phyloP scores from a whole-genome alignment of 2,329 filamentous ascomycete species.

The Pyricularia sp. region DNA sequence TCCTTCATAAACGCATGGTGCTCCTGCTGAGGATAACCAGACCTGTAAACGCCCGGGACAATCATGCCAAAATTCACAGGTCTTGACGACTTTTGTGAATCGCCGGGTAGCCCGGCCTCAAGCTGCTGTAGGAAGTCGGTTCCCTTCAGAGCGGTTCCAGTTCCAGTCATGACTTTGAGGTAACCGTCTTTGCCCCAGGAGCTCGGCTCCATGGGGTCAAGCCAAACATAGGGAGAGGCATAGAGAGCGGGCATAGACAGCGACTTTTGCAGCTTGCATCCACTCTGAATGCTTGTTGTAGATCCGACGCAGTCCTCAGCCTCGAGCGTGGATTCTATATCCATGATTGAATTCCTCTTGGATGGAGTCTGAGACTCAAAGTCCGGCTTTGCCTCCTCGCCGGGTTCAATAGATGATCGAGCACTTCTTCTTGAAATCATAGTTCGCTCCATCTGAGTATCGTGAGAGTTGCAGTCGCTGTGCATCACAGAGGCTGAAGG shows the following conservation, averaged over 20 bases:
- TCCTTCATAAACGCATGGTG: slow-evolving; percentile 62
- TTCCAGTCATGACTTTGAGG: neutral
- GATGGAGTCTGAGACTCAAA: neutral
- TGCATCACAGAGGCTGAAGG: neutral
- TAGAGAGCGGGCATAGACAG: neutral
- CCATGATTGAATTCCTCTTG: slow-evolving; percentile 3
- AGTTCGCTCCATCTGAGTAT: slow-evolving; percentile 5
- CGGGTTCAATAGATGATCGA: slow-evolving; percentile 11
- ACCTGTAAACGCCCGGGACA: slow-evolving; percentile 66
- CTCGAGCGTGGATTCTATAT: neutral
- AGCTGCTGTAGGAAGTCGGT: neutral
- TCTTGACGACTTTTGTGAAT: slow-evolving; percentile 14
- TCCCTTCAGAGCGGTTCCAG: neutral
- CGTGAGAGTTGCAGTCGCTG: neutral
- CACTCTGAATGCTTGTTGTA: slow-evolving; percentile 1
- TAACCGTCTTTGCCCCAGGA: slow-evolving; percentile 4
- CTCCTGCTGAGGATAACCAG: slow-evolving; percentile 64
- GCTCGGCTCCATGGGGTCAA: slow-evolving; percentile 3
- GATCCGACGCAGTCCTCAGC: neutral
- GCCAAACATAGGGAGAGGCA: neutral
- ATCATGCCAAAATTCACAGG: slow-evolving; percentile 73
- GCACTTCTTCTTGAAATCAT: slow-evolving; percentile 13
- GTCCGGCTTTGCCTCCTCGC: slow-evolving; percentile 8
- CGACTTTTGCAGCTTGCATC: neutral
- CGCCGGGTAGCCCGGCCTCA: neutral